Percentiles rank a stretch among this genome's conserved stretches.
Evolutionary conservation across 129 eudicot species (phyloP).

Genomic region (Artemisia annua): DNA sequence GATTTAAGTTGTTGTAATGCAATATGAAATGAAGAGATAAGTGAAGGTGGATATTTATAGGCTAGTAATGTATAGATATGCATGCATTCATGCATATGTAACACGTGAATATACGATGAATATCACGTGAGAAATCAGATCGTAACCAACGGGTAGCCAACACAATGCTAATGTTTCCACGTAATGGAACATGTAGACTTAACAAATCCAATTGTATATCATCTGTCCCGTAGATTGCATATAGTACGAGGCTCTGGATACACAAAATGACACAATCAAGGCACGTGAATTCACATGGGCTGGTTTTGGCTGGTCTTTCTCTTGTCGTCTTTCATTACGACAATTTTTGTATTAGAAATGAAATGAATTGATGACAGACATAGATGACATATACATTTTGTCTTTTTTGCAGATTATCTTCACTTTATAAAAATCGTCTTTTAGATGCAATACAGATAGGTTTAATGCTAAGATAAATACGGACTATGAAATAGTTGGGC

Average conservation of each 20-base stretch:
- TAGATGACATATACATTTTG: too few species aligned
- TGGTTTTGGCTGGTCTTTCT: not conserved
- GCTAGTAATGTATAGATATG: not conserved
- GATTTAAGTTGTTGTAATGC: not conserved
- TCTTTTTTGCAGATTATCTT: too few species aligned
- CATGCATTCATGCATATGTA: not conserved
- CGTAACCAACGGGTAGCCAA: not conserved
- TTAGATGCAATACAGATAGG: too few species aligned
- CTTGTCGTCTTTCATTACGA: not conserved
- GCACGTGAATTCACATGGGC: constrained; percentile 18
- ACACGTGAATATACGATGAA: too few species aligned
- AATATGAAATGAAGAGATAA: not conserved
- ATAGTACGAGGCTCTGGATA: not conserved
- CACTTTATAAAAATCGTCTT: too few species aligned
- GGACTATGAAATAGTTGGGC: too few species aligned
- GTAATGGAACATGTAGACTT: too few species aligned
- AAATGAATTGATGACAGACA: too few species aligned
- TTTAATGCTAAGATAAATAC: too few species aligned
- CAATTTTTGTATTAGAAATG: too few species aligned
- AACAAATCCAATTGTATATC: too few species aligned
- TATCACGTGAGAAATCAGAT: not conserved
- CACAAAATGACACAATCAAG: not conserved
- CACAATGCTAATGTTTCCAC: not conserved
- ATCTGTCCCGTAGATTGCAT: too few species aligned
- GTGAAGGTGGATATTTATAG: not conserved